Base-by-base conservation (phyloP, 1,284 basidiomycete species). In the Pyrrhoderma noxium region DNA sequence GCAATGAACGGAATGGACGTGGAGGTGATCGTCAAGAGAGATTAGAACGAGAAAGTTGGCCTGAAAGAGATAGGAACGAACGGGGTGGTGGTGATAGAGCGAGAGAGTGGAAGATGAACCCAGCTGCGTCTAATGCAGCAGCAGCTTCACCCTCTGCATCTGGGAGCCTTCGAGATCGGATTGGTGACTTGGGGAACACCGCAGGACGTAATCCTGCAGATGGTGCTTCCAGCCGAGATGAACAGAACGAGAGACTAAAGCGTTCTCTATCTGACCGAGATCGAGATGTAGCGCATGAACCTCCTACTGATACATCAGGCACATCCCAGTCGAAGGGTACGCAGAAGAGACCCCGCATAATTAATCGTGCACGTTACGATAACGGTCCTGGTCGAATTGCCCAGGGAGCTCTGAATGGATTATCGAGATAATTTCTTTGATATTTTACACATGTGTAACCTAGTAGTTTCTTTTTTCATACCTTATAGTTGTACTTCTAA, bases 231-330 rank as follows among this genome's bases (percentile, higher is more conserved):
- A 76, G 80, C n/a, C 27, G 42, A 19, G 81, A 85, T 19, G 82
- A 85, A 23, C 74, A 77, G 45, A 82, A 85, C 55, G 74, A 66
- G 53, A 54, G 60, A 23, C 73, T 82, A 60, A 89, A 89, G 66
- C 75, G 85, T 51, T 79, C 80, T 4, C 64, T 72, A 39, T 76
- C 81, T 62, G 85, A 54, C 9, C 52, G 52, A 16, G 53, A 55
- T 22, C 37, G 49, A 21, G 49, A 55, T 34, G 31, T 9, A 18
- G 14, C 39, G 14, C 8, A 22, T 5, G 44, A 44, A 8, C 9
- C 49, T 8, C 31, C 52, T 16, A 9, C 25, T 8, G 16, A 36
- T 39, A 34, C 21, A 18, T 16, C 18, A 18, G 45, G 39, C n/a
- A 19, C 37, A 16, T 8, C 37, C 7, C 50, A n/a, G 23, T 23